Evolutionary conservation across 2,329 filamentous ascomycete genomes (phyloP), one percentile per base, ranked within the genome.

Genomic region (Thielaviopsis ethacetica): DNA sequence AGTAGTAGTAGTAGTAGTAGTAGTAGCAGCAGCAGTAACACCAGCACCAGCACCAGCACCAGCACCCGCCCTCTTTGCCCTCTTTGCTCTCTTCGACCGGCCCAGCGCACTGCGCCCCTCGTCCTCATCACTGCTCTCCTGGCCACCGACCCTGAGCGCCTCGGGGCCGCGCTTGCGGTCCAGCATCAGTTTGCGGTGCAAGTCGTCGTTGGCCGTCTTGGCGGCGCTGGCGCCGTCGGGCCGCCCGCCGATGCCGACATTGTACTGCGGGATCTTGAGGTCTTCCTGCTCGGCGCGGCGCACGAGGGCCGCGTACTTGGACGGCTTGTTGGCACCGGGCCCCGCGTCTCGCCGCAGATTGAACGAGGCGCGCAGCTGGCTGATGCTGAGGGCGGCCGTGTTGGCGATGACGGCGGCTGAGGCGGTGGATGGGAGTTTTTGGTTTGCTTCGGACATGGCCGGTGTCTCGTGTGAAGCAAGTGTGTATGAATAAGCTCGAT

Each of bases 111-210:
- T 57, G 7, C 60, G 56, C 15, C 60, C 60, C 30, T 56, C 60
- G 10, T 61, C 60, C 17, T 61, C 60, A 51, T 61, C 60, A 24
- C 51, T 53, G 22, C 60, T 61, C 53, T 61, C 60, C 13, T 51
- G 22, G 22, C 57, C 44, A 1, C 9, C 53, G 15, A 53, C 19
- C 50, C 47, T 34, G 27, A 47, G 56, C 2, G 38, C 59, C 5
- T 49, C 57, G 6, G 30, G n/a, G 4, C 56, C 49, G 34, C 56
- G 22, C 19, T 56, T 53, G 13, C 60, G 52, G n/a, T 54, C 57
- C 60, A 61, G 22, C 55, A 50, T 47, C 27, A 61, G 51, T 53
- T 57, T 61, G 34, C 60, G 57, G 47, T 57, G 53, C 57, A 61
- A 27, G 6, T 61, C 57, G 5, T 61, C 57, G 54, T 56, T 56